Evolutionary conservation across 768 basidiomycete genomes (phyloP).

Genomic region (Cyclocybe aegerita): DNA sequence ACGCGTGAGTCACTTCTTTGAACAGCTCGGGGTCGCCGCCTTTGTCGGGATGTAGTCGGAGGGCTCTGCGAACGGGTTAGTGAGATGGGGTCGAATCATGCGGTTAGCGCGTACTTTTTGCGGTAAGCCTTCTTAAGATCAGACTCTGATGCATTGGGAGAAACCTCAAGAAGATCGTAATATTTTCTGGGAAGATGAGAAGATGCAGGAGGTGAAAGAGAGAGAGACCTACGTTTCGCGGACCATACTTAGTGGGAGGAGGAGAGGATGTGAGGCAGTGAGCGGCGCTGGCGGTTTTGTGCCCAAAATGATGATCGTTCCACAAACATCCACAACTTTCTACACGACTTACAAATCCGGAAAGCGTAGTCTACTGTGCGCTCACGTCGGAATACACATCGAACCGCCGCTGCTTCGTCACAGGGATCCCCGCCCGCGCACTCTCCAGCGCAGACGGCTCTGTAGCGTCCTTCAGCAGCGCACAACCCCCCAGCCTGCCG

Average conservation of each 20-base stretch:
- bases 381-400: slow-evolving; percentile 87
- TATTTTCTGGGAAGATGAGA: slow-evolving; percentile 58
- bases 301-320: slow-evolving; percentile 37
- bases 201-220: background rate
- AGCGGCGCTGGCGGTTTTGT: slow-evolving; percentile 24
- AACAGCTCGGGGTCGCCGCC: slow-evolving; percentile 96
- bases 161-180: slow-evolving; percentile 90
- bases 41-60: slow-evolving; percentile 89
- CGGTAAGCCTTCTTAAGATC: slow-evolving; percentile 96
- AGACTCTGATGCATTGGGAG: slow-evolving; percentile 72
- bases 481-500: background rate
- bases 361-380: slow-evolving; percentile 13
- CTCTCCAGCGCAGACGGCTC: slow-evolving; percentile 57
- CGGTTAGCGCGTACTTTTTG: slow-evolving; percentile 64
- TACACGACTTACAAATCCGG: slow-evolving; percentile 39
- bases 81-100: slow-evolving; percentile 6
- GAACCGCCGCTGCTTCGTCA: slow-evolving; percentile 88
- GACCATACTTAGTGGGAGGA: slow-evolving; percentile 18
- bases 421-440: slow-evolving; percentile 82
- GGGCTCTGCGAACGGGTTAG: slow-evolving; percentile 50
- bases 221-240: slow-evolving; percentile 23
- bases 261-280: slow-evolving; percentile 19
- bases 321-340: slow-evolving; percentile 43
- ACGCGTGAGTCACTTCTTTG: slow-evolving; percentile 97
- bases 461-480: slow-evolving; percentile 9